A percentile compares a stretch with the other conserved stretches of the same genome.
Conservation (phyloP, 2,329 filamentous ascomycete species). For the Venturia asperata region DNA sequence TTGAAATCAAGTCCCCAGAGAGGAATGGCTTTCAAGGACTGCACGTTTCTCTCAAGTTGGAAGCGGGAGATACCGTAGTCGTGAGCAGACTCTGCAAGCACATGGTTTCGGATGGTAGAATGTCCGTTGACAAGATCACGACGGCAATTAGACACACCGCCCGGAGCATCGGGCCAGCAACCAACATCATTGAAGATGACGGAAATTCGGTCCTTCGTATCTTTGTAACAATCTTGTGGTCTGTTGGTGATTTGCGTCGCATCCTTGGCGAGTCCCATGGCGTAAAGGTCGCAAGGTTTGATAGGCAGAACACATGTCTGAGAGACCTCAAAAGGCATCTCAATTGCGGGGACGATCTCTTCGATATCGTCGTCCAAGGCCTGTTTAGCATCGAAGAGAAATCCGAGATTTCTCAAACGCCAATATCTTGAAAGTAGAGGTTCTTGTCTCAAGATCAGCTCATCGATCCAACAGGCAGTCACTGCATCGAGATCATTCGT, state of each 20-base stretch:
- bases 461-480: constrained; percentile 17
- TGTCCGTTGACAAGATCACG: constrained; percentile 50
- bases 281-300: constrained; percentile 36
- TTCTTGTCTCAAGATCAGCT: constrained; percentile 15
- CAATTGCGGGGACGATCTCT: constrained; percentile 7
- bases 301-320: constrained; percentile 28
- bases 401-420: constrained; percentile 2
- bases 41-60: constrained; percentile 49
- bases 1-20: constrained; percentile 50
- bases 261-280: constrained; percentile 39
- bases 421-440: constrained; percentile 7
- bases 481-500: constrained; percentile 16
- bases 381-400: not conserved
- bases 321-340: constrained; percentile 6
- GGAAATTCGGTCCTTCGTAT: constrained; percentile 43
- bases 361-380: not conserved
- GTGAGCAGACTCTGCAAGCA: constrained; percentile 49
- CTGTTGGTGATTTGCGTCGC: constrained; percentile 36
- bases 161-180: constrained; percentile 48
- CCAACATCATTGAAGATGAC: constrained; percentile 48
- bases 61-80: constrained; percentile 49
- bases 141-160: constrained; percentile 50
- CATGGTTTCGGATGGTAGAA: constrained; percentile 48
- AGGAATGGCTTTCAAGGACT: constrained; percentile 48
- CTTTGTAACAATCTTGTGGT: constrained; percentile 34